These are phyloP conservation scores for Globisporangium heterothallicum DNA, from an alignment of 352 stramenopile species.

Conservation along the genomic window DNA sequence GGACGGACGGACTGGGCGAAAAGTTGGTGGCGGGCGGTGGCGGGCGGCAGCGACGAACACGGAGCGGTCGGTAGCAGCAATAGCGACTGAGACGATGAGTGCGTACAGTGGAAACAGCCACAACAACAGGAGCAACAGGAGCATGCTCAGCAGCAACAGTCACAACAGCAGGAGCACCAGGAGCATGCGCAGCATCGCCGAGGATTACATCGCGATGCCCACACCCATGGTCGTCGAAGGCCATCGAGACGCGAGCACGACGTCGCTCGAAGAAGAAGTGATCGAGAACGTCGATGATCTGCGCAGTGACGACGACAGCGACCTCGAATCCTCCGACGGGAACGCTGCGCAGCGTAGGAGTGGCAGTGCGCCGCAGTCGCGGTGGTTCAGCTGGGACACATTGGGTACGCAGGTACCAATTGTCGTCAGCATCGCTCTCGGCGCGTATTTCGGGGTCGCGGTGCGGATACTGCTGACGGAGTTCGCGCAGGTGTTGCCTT, in stretches of 20 bases:
- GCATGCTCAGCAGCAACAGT: constrained; percentile 21
- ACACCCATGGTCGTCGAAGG: constrained; percentile 18
- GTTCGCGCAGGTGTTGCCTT: constrained; percentile 29
- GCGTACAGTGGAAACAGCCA: neutral
- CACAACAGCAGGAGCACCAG: neutral
- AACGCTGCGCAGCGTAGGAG: constrained; percentile 1
- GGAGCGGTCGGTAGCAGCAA: too few relatives aligned
- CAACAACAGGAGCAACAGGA: constrained; percentile 27
- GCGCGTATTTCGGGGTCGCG: constrained; percentile 44
- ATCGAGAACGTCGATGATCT: constrained; percentile 19
- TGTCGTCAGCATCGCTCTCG: constrained; percentile 32
- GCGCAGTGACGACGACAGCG: constrained; percentile 8
- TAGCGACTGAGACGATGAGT: too few relatives aligned
- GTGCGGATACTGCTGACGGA: constrained; percentile 45
- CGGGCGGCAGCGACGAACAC: neutral
- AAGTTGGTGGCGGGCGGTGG: neutral
- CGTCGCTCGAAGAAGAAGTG: constrained; percentile 22
- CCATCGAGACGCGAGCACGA: constrained; percentile 20
- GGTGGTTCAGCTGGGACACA: neutral
- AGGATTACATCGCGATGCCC: constrained; percentile 29
- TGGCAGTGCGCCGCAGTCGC: constrained; percentile 5
- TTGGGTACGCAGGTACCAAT: constrained; percentile 30
- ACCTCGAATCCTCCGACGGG: constrained; percentile 10
- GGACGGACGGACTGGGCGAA: too few relatives aligned
- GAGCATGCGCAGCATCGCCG: constrained; percentile 41